Evolutionary conservation across 2,329 filamentous ascomycete genomes (phyloP).

Genomic region (Verticillium albo-atrum): DNA sequence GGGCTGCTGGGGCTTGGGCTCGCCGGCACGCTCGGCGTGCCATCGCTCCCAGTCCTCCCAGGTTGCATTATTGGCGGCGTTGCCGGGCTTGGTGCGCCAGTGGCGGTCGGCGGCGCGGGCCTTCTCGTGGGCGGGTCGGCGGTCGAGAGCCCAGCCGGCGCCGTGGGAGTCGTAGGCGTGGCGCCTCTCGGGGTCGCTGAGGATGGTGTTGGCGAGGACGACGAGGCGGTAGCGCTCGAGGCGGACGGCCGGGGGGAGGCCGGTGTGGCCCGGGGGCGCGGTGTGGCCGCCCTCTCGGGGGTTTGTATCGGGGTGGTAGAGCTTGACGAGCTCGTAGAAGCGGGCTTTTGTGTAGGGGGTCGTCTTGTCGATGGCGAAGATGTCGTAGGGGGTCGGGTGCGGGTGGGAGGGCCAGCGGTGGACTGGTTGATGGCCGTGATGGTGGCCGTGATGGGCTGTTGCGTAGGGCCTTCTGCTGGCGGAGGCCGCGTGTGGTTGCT

Average conservation of each 20-base stretch:
- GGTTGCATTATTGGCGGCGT: constrained; percentile 69
- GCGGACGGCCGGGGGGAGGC: constrained; percentile 51
- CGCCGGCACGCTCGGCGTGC: constrained; percentile 52
- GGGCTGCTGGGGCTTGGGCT: constrained; percentile 37
- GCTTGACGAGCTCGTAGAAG: constrained; percentile 89
- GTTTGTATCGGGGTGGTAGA: constrained; percentile 84
- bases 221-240: constrained; percentile 89
- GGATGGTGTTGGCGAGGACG: constrained; percentile 80
- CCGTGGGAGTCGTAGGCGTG: constrained; percentile 79
- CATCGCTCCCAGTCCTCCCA: constrained; percentile 98
- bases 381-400: constrained; percentile 82
- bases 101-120: constrained; percentile 35
- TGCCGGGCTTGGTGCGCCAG: constrained; percentile 46
- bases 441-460: not conserved
- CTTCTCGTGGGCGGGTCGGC: constrained; percentile 31
- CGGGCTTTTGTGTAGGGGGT: constrained; percentile 75
- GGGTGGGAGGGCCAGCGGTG: constrained; percentile 41
- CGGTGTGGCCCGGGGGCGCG: constrained; percentile 20
- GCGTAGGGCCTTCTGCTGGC: not conserved
- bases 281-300: constrained; percentile 17
- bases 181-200: constrained; percentile 76
- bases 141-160: constrained; percentile 69
- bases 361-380: constrained; percentile 54
- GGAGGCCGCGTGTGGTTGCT: not conserved
- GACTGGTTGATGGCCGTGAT: not conserved